phyloP scores from a whole-genome alignment of 2,329 filamentous ascomycete genomes.

The Ophiocordyceps camponoti-saundersi region DNA sequence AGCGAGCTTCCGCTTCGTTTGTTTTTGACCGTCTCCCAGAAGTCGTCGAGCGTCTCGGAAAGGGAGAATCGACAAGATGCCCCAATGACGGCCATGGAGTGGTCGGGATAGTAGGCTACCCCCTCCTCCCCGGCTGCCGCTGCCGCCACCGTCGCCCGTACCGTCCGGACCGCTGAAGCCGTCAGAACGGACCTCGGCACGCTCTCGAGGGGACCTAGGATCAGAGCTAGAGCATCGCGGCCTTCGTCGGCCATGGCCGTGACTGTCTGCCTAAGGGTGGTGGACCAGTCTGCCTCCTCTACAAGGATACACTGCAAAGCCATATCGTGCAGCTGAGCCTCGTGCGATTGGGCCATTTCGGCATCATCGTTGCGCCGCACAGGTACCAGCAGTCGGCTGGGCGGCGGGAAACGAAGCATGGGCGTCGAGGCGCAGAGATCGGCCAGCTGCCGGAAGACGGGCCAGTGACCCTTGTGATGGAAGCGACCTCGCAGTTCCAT shows the following conservation, averaged over 20 bases:
- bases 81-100: slow-evolving; percentile 1
- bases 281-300: not conserved
- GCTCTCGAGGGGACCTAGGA: not conserved
- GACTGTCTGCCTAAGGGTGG: not conserved
- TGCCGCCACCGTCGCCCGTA: not conserved
- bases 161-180: not conserved
- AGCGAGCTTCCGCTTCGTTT: slow-evolving; percentile 1
- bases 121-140: not conserved
- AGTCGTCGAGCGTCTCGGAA: slow-evolving; percentile 2
- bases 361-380: not conserved
- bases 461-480: not conserved
- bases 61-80: slow-evolving; percentile 1
- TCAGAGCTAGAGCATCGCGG: not conserved
- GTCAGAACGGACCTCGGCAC: not conserved
- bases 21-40: slow-evolving; percentile 4
- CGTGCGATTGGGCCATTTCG: not conserved
- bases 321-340: not conserved
- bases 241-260: not conserved
- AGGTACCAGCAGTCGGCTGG: not conserved
- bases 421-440: not conserved
- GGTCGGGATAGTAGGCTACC: not conserved
- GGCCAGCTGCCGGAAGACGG: not conserved
- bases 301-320: slow-evolving; percentile 1
- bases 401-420: not conserved
- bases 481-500: slow-evolving; percentile 1